Percentiles rank a stretch among this genome's conserved stretches.
Conservation (phyloP, 352 stramenopile genomes). For the Phytophthora tentaculata region DNA sequence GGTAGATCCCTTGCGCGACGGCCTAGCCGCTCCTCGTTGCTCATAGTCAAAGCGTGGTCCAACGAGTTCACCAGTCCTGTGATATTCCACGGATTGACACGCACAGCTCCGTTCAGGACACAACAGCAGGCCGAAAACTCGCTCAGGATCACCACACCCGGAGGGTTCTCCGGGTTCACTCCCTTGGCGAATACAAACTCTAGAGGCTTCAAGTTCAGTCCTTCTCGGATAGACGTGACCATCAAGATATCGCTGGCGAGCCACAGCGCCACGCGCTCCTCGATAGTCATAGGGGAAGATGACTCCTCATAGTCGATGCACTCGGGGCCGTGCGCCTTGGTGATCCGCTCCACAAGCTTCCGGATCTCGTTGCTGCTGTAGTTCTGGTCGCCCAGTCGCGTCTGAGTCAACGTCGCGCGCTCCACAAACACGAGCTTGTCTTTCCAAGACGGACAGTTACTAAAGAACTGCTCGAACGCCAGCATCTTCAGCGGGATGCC, state of each 20-base stretch:
- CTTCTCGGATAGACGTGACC: constrained; percentile 96
- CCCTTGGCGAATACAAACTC: constrained; percentile 94
- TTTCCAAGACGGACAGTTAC: constrained; percentile 95
- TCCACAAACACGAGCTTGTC: constrained; percentile 96
- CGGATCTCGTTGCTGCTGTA: constrained; percentile 87
- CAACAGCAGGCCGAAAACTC: constrained; percentile 97
- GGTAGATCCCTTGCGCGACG: constrained; percentile 95
- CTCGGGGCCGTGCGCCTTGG: constrained; percentile 61
- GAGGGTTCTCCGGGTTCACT: constrained; percentile 52
- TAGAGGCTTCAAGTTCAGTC: constrained; percentile 97
- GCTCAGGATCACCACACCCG: constrained; percentile 96
- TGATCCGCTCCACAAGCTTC: constrained; percentile 85
- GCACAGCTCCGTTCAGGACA: constrained; percentile 96
- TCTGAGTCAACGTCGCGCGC: constrained; percentile 88
- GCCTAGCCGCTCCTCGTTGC: constrained; percentile 85
- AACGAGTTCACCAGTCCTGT: constrained; percentile 90
- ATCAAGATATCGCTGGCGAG: constrained; percentile 96
- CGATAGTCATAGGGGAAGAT: constrained; percentile 80
- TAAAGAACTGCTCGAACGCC: constrained; percentile 96
- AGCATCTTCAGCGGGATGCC: constrained; percentile 96
- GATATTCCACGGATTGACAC: constrained; percentile 98
- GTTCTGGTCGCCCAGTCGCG: constrained; percentile 91
- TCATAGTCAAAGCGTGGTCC: constrained; percentile 95
- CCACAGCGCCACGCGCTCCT: constrained; percentile 94
- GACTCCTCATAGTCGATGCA: constrained; percentile 92